Evolutionary conservation across 164 flowering plant species (phyloP), one percentile per base, ranked within the genome.

Genomic region (Buxus sempervirens): DNA sequence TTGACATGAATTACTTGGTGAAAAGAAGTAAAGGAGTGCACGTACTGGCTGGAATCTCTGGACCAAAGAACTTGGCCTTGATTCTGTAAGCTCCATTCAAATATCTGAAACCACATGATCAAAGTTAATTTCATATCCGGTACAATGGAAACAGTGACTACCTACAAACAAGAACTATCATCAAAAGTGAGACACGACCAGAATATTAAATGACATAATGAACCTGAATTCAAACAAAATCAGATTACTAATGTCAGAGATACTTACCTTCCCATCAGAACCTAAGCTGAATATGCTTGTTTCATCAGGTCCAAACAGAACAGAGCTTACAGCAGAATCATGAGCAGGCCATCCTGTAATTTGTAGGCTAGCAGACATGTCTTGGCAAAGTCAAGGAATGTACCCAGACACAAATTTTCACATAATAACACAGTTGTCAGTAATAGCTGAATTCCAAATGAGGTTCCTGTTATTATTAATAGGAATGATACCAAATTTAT

Each of bases 331-430:
- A 60, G 95, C 93, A 75, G 90, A 81, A 83, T 94, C 98, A 79
- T 94, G 98, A 62, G 97, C 98, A 59, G 96, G 98, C 98, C 97
- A 94, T 19, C 98, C 98, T 51, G 98, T 91, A 56, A 94, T 91
- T 87, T 90, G 98, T 42, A 91, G 84, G 62, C 93, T 90, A 71
- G 98, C 93, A 71, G 95, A 78, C 96, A 94, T 94, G 78, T 94
- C 98, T 94, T 70, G 41, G 15, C 21, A 70, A 56, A 38, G 82
- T 88, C 79, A 88, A 89, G 91, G 86, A 66, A 19, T 0, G 25
- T 23, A 69, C 9, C 21, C 5, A 45, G 8, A 19, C 56, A 27
- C 14, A 36, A 16, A 42, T 8, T n/a, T 56, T 24, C 63, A 5
- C 51, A 10, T 15, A 45, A 4, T 5, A 45, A 4, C 5, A 45